These are phyloP conservation scores for Spinellus fusiger DNA, from an alignment of 192 early-diverging fungal genomes.

Conservation along the genomic window DNA sequence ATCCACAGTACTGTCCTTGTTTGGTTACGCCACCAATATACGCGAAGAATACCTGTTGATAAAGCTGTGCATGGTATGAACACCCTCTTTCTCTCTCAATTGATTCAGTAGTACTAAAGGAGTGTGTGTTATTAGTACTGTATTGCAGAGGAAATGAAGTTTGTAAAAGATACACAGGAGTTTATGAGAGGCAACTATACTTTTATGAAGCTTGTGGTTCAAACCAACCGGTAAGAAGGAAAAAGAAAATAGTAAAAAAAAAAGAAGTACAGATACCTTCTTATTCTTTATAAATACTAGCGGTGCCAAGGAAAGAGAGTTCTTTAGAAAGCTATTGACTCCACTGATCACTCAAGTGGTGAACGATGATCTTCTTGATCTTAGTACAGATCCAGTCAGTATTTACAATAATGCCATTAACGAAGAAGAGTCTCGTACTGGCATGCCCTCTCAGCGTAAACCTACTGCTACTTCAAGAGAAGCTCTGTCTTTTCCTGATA, in stretches of 20 bases:
- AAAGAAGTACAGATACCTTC: not conserved
- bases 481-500: slow-evolving; percentile 79
- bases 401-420: slow-evolving; percentile 87
- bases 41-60: slow-evolving; percentile 95
- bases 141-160: slow-evolving; percentile 88
- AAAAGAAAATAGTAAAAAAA: not conserved
- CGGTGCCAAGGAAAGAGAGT: slow-evolving; percentile 92
- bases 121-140: slow-evolving; percentile 31
- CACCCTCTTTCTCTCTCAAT: not conserved
- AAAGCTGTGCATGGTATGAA: slow-evolving; percentile 79
- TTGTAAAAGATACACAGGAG: slow-evolving; percentile 77
- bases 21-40: slow-evolving; percentile 95
- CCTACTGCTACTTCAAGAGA: slow-evolving; percentile 76
- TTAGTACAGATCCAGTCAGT: slow-evolving; percentile 86
- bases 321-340: slow-evolving; percentile 77
- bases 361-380: slow-evolving; percentile 68
- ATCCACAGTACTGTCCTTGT: slow-evolving; percentile 84
- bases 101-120: no score
- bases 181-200: slow-evolving; percentile 93
- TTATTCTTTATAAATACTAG: slow-evolving; percentile 23
- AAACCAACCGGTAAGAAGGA: slow-evolving; percentile 71
- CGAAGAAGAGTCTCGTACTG: slow-evolving; percentile 85
- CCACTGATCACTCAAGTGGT: slow-evolving; percentile 79
- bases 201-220: slow-evolving; percentile 95
- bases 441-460: slow-evolving; percentile 67